Evolutionary conservation across 176 grass and related monocot genomes (phyloP).

Genomic region (Rhynchospora pubera): DNA sequence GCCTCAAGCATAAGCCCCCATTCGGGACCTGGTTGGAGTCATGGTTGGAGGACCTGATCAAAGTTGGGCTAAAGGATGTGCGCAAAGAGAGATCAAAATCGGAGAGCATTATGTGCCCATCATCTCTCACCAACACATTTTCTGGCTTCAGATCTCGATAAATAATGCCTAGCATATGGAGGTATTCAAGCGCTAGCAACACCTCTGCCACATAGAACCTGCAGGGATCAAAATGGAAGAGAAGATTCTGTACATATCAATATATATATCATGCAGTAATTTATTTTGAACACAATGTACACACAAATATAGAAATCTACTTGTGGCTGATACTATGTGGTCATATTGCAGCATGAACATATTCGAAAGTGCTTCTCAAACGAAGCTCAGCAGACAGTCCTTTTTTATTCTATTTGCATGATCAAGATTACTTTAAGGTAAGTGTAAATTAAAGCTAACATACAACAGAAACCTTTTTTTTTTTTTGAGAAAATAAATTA

Average conservation of each 20-base stretch:
- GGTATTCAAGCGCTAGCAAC: constrained; percentile 69
- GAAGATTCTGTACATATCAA: not conserved
- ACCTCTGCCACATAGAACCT: constrained; percentile 81
- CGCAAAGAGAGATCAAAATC: constrained; percentile 80
- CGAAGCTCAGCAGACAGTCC: not conserved
- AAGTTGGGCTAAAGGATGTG: constrained; percentile 57
- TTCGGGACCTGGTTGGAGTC: constrained; percentile 31
- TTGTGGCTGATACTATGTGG: not conserved
- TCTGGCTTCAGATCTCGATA: constrained; percentile 82
- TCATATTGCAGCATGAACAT: constrained; percentile 1
- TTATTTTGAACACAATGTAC: not conserved
- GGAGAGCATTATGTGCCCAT: constrained; percentile 83
- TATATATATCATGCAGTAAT: not conserved
- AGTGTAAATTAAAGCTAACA: not conserved
- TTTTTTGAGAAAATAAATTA: not conserved
- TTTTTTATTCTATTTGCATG: not conserved
- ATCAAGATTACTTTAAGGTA: not conserved
- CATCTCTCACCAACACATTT: constrained; percentile 79
- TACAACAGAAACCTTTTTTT: not conserved
- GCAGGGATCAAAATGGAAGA: constrained; percentile 12
- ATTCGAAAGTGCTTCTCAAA: not conserved
- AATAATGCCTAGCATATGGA: constrained; percentile 86
- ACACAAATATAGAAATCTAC: not conserved
- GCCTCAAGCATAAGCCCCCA: constrained; percentile 48
- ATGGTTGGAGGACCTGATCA: constrained; percentile 52